These are phyloP conservation scores for Citrus reticulata DNA, from an alignment of 345 rosid species.

Conservation along the genomic window DNA sequence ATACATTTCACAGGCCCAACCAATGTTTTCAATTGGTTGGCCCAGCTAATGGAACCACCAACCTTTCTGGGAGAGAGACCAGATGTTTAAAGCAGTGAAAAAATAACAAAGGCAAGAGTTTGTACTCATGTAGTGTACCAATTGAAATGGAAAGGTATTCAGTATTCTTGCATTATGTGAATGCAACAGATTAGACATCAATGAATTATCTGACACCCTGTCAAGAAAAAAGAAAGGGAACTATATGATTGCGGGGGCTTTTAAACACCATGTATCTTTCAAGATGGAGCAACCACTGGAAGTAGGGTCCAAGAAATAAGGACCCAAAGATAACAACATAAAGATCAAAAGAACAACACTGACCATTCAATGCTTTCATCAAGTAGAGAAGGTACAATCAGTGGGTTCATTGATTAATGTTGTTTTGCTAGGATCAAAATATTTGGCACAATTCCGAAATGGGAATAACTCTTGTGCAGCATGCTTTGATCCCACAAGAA, in stretches of 20 bases:
- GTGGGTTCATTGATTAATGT: neutral
- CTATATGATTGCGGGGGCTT: neutral
- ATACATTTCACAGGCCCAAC: neutral
- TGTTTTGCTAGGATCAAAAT: neutral
- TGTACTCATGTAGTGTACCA: neutral
- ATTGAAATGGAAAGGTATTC: neutral
- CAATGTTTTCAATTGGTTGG: neutral
- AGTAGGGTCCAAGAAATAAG: neutral
- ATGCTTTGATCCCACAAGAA: neutral
- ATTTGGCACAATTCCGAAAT: neutral
- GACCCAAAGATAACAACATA: neutral
- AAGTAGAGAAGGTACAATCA: neutral
- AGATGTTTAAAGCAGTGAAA: neutral
- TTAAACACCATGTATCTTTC: neutral
- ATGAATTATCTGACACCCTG: neutral
- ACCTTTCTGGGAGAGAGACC: neutral
- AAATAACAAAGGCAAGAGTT: neutral
- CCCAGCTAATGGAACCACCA: neutral
- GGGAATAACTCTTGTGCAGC: neutral
- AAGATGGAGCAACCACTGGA: neutral
- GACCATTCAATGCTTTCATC: neutral
- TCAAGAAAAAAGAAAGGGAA: neutral
- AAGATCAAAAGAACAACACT: neutral
- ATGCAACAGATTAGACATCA: neutral
- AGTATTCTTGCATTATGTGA: neutral